Percentiles rank a stretch among this genome's conserved stretches.
These are phyloP conservation scores for Lichtheimia corymbifera DNA, from an alignment of 371 early-diverging fungal species.

Conservation along the genomic window DNA sequence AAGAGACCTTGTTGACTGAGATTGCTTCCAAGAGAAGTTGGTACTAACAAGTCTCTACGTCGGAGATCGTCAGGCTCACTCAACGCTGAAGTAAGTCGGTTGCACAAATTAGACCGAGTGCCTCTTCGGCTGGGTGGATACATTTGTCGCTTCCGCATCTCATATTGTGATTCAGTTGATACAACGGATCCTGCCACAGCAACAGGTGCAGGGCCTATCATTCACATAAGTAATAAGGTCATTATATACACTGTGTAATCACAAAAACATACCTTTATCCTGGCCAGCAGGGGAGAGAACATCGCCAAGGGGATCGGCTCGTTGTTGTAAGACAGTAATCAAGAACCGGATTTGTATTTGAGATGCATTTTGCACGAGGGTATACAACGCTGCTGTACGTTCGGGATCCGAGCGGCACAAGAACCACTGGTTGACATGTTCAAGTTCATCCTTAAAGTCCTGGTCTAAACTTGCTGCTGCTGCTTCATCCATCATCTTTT, in stretches of 20 bases:
- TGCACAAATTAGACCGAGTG: conserved; percentile 24
- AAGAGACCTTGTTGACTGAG: conserved; percentile 35
- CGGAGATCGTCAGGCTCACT: conserved; percentile 49
- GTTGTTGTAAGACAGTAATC: conserved; percentile 88
- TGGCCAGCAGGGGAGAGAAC: conserved; percentile 59
- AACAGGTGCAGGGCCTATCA: conserved; percentile 8
- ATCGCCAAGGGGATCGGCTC: conserved; percentile 74
- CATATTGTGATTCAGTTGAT: conserved; percentile 42
- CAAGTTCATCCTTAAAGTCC: conserved; percentile 90
- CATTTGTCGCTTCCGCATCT: conserved; percentile 35
- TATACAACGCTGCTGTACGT: conserved; percentile 89
- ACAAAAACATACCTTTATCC: conserved; percentile 51
- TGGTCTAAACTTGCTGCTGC: conserved; percentile 91
- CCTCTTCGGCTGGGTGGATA: conserved; percentile 27
- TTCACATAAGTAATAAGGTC: neutral
- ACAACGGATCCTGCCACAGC: conserved; percentile 34
- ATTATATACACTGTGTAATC: neutral
- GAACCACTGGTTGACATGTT: conserved; percentile 96
- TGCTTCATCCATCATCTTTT: conserved; percentile 93
- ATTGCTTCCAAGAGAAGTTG: conserved; percentile 17
- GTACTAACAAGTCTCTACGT: conserved; percentile 34
- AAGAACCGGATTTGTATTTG: conserved; percentile 93
- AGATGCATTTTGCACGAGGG: conserved; percentile 87
- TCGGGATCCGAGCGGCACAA: conserved; percentile 88
- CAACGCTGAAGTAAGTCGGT: conserved; percentile 32